Evolutionary conservation across 1,284 basidiomycete genomes (phyloP).

Genomic region (Ustilago trichophora): DNA sequence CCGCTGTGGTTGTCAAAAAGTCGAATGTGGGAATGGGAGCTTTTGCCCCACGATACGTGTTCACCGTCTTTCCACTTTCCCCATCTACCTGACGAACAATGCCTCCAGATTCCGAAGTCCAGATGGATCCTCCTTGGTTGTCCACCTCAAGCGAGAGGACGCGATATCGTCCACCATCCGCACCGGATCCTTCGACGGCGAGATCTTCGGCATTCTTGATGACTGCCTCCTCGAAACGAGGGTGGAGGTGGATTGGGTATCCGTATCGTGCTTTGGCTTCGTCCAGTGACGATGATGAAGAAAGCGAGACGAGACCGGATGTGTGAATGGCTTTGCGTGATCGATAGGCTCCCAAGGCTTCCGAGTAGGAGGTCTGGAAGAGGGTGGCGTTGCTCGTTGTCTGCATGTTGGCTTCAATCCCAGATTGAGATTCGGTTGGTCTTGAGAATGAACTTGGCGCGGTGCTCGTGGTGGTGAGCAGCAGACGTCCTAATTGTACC

Average conservation of each 20-base stretch:
- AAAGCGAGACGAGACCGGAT: conserved; percentile 6
- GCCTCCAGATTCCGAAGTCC: conserved; percentile 32
- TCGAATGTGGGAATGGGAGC: conserved; percentile 23
- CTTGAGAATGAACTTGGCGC: too few species aligned
- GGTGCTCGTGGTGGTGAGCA: too few species aligned
- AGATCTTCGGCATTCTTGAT: conserved; percentile 7
- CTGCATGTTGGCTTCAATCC: conserved; percentile 46
- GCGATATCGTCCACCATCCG: conserved; percentile 30
- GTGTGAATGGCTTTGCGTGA: conserved; percentile 31
- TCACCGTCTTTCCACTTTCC: conserved; percentile 19
- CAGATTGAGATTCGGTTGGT: too few species aligned
- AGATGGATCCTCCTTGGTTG: conserved; percentile 3
- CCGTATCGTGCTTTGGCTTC: conserved; percentile 14
- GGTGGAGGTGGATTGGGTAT: conserved; percentile 38
- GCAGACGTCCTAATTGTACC: too few species aligned
- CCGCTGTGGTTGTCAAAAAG: neutral
- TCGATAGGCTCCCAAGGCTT: conserved; percentile 34
- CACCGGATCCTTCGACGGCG: conserved; percentile 23
- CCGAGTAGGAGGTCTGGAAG: conserved; percentile 48
- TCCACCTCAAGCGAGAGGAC: conserved; percentile 11
- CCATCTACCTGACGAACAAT: conserved; percentile 23
- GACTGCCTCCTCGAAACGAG: conserved; percentile 5
- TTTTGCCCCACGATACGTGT: conserved; percentile 29
- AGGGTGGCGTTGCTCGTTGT: conserved; percentile 28
- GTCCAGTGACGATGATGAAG: too few species aligned